Conservation (phyloP, 2,329 filamentous ascomycete species). For the Ophiostoma sp. region DNA sequence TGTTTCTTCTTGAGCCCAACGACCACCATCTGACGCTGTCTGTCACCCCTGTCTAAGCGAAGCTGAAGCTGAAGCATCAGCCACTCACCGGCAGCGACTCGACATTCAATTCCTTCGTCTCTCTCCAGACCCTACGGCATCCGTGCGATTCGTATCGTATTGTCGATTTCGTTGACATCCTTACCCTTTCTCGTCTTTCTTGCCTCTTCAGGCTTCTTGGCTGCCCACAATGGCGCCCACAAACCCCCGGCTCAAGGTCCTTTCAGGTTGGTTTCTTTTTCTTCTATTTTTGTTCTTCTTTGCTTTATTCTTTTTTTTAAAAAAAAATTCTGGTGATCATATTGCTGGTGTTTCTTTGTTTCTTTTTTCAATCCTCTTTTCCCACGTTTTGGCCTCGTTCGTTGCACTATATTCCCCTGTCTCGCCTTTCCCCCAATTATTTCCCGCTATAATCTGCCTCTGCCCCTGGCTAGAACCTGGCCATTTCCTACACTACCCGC, state of each 20-base stretch:
- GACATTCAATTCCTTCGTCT: neutral
- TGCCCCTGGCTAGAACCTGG: slow-evolving; percentile 24
- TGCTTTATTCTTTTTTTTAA: neutral
- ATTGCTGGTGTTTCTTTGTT: neutral
- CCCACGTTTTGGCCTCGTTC: slow-evolving; percentile 26
- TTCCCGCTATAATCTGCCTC: slow-evolving; percentile 20
- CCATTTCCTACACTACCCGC: slow-evolving; percentile 1
- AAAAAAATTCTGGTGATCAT: too few species aligned
- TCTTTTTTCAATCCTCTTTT: slow-evolving; percentile 23
- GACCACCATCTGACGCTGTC: neutral
- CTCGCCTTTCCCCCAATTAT: slow-evolving; percentile 30
- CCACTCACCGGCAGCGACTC: slow-evolving; percentile 6
- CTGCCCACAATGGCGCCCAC: slow-evolving; percentile 56
- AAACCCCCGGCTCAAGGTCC: slow-evolving; percentile 60
- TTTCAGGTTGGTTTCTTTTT: slow-evolving; percentile 55
- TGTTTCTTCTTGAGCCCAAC: neutral
- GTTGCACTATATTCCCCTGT: slow-evolving; percentile 19
- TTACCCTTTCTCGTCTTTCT: slow-evolving; percentile 2
- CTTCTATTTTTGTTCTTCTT: neutral
- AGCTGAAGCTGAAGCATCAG: slow-evolving; percentile 4
- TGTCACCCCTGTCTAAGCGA: neutral
- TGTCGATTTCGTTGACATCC: neutral
- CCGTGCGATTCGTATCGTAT: neutral
- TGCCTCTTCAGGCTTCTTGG: neutral
- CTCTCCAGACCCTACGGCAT: neutral